Conservation (phyloP, 2,329 filamentous ascomycete species). For the Lachnellula arida region DNA sequence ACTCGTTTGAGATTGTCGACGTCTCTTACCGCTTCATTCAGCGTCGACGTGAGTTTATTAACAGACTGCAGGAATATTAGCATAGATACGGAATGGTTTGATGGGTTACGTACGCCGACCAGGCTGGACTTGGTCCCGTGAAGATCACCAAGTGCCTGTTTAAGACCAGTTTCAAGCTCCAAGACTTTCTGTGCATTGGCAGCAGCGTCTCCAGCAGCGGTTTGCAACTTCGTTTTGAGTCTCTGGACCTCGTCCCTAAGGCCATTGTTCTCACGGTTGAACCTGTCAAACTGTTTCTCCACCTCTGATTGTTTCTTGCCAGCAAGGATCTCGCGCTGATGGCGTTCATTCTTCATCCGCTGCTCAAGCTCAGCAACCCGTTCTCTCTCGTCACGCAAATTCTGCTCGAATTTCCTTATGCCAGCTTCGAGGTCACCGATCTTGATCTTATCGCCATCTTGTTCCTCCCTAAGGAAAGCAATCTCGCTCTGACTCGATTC, state of each 20-base stretch:
- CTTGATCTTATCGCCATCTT: slow-evolving; percentile 95
- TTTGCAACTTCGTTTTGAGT: slow-evolving; percentile 78
- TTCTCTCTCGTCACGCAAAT: slow-evolving; percentile 80
- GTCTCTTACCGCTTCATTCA: slow-evolving; percentile 78
- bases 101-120: slow-evolving; percentile 56
- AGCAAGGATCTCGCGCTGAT: slow-evolving; percentile 81
- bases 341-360: slow-evolving; percentile 72
- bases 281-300: slow-evolving; percentile 86
- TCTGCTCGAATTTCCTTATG: slow-evolving; percentile 72
- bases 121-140: slow-evolving; percentile 81
- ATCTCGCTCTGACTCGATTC: slow-evolving; percentile 93
- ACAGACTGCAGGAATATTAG: slow-evolving; percentile 55
- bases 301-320: slow-evolving; percentile 91
- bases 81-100: not conserved
- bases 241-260: slow-evolving; percentile 82
- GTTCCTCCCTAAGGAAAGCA: slow-evolving; percentile 90
- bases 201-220: slow-evolving; percentile 85
- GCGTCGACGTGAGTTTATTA: slow-evolving; percentile 79
- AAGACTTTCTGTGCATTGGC: slow-evolving; percentile 44
- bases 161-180: slow-evolving; percentile 83
- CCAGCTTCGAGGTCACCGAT: slow-evolving; percentile 89
- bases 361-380: slow-evolving; percentile 66
- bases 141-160: slow-evolving; percentile 81
- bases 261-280: slow-evolving; percentile 76
- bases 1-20: slow-evolving; percentile 73